A percentile compares a stretch with the other conserved stretches of the same genome.
Conservation (phyloP, 169 alveolate species). For the Amoebophrya sp. region DNA sequence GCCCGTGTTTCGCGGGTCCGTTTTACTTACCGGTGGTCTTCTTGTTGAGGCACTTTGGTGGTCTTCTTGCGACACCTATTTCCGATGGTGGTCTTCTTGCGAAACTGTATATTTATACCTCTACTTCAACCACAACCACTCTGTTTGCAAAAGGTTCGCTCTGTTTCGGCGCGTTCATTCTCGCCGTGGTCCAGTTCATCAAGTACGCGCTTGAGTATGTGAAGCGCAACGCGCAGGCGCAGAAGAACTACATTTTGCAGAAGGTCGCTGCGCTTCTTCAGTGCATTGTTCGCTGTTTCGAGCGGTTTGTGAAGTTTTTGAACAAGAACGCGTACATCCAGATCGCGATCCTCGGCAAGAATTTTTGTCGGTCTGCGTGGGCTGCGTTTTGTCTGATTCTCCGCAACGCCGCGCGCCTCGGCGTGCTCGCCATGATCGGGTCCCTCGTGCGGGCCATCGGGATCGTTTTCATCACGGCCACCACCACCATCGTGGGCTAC, state of each 20-base stretch:
- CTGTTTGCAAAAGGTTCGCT: conserved; percentile 45
- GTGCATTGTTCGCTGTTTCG: conserved; percentile 59
- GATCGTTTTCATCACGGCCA: background rate
- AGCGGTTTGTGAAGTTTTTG: conserved; percentile 54
- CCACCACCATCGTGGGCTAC: background rate
- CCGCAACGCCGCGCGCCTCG: conserved; percentile 52
- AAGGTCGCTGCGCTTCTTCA: conserved; percentile 33
- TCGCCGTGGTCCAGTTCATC: conserved; percentile 60
- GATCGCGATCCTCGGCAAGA: conserved; percentile 61
- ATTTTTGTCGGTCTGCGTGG: conserved; percentile 64
- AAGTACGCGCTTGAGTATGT: conserved; percentile 30
- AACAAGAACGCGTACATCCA: conserved; percentile 70
- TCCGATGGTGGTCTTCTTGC: background rate
- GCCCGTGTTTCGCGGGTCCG: too few species aligned
- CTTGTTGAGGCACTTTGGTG: background rate
- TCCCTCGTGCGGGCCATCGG: conserved; percentile 26
- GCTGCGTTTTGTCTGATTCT: conserved; percentile 53
- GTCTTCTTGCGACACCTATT: background rate
- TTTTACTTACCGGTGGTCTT: too few species aligned
- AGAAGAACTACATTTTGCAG: background rate
- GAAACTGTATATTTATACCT: too few species aligned
- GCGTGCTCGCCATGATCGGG: conserved; percentile 42
- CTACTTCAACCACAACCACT: background rate
- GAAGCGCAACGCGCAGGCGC: background rate
- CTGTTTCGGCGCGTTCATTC: conserved; percentile 68